A percentile compares a stretch with the other conserved stretches of the same genome.
phyloP scores from a whole-genome alignment of 352 stramenopile genomes.

The Detonula confervacea region DNA sequence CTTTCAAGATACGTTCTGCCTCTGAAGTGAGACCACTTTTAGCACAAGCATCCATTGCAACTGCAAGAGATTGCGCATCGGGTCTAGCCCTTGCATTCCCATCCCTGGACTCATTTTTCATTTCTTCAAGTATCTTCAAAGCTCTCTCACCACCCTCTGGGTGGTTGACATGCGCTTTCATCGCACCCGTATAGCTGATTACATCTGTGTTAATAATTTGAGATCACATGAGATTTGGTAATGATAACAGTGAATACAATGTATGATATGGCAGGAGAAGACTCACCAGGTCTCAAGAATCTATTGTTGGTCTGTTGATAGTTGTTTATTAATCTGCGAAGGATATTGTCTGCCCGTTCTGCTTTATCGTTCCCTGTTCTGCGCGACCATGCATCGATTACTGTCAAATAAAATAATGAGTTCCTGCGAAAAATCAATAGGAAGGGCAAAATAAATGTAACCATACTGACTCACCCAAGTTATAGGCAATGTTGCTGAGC shows the following conservation, averaged over 20 bases:
- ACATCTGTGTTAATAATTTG: too few species aligned
- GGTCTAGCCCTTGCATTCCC: slow-evolving; percentile 48
- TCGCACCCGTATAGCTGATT: slow-evolving; percentile 52
- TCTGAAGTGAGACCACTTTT: slow-evolving; percentile 44
- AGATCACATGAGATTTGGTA: too few species aligned
- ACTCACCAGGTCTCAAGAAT: slow-evolving; percentile 39
- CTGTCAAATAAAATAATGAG: too few species aligned
- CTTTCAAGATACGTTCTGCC: slow-evolving; percentile 35
- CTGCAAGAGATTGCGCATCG: slow-evolving; percentile 37
- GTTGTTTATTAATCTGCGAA: slow-evolving; percentile 46
- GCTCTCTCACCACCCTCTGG: slow-evolving; percentile 45
- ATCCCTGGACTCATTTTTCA: slow-evolving; percentile 45
- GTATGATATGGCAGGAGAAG: too few species aligned
- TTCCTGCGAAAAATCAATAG: background rate
- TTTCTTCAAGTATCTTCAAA: slow-evolving; percentile 49
- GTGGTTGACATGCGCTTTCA: slow-evolving; percentile 52
- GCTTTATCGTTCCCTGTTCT: slow-evolving; percentile 36
- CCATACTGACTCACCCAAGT: slow-evolving; percentile 42
- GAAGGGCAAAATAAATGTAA: too few species aligned
- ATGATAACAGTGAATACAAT: too few species aligned
- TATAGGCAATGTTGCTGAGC: slow-evolving; percentile 45
- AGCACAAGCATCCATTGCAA: slow-evolving; percentile 56
- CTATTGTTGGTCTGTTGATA: slow-evolving; percentile 41
- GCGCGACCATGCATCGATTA: slow-evolving; percentile 61
- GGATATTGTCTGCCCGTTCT: slow-evolving; percentile 42